A percentile compares a stretch with the other conserved stretches of the same genome.
Evolutionary conservation across 225 moss, liverwort and hornwort species (phyloP).

Genomic region (Physcomitrellopsis africana): DNA sequence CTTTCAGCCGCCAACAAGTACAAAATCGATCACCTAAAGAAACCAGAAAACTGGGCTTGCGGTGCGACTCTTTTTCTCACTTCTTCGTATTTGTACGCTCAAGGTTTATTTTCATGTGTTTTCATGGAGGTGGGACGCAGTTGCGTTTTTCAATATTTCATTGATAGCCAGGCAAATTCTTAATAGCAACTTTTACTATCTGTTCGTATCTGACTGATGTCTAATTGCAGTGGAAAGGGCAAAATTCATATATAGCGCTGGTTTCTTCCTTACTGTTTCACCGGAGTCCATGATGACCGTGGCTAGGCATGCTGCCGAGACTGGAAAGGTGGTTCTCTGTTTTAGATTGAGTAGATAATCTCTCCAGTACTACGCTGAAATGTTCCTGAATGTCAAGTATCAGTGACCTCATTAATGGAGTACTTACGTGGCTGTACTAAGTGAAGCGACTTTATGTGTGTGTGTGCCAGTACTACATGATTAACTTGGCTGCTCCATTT

Average conservation of each 20-base stretch:
- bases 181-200: no score
- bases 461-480: slow-evolving; percentile 64
- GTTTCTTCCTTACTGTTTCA: slow-evolving; percentile 92
- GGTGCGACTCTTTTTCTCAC: slow-evolving; percentile 37
- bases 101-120: no score
- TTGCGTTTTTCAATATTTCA: no score
- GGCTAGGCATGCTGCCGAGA: slow-evolving; percentile 83
- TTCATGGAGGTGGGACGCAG: no score
- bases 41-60: slow-evolving; percentile 79
- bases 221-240: slow-evolving; percentile 72
- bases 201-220: neutral
- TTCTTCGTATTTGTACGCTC: neutral
- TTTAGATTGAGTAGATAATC: neutral
- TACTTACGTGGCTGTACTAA: neutral
- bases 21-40: slow-evolving; percentile 77
- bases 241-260: slow-evolving; percentile 87
- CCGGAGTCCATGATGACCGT: slow-evolving; percentile 78
- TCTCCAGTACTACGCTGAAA: neutral
- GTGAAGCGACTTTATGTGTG: neutral
- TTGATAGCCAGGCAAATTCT: no score
- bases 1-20: slow-evolving; percentile 91
- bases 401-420: neutral
- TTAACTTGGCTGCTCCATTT: slow-evolving; percentile 96
- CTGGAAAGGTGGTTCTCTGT: slow-evolving; percentile 69
- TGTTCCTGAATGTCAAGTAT: neutral